Evolutionary conservation across 805 yeast species (phyloP).

Genomic region (Metschnikowia anglica): DNA sequence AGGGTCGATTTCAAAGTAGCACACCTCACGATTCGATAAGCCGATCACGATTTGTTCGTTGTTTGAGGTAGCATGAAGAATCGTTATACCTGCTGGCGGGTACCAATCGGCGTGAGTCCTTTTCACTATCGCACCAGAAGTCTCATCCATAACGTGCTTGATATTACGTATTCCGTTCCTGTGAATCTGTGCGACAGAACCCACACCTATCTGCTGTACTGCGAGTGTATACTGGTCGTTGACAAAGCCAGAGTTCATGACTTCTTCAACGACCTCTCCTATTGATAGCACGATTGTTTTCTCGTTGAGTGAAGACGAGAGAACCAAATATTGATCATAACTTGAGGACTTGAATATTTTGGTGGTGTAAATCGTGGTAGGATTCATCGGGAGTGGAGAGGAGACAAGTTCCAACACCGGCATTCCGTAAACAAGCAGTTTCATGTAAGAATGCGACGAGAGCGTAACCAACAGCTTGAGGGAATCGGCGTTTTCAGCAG

Average conservation of each 20-base stretch:
- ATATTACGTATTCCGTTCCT: slow-evolving; percentile 64
- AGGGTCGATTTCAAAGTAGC: slow-evolving; percentile 77
- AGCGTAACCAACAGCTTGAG: slow-evolving; percentile 28
- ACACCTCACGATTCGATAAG: slow-evolving; percentile 68
- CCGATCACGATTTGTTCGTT: slow-evolving; percentile 68
- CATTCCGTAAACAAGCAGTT: slow-evolving; percentile 55
- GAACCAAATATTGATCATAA: slow-evolving; percentile 62
- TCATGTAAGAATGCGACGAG: slow-evolving; percentile 47
- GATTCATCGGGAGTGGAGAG: slow-evolving; percentile 68
- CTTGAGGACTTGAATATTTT: slow-evolving; percentile 44
- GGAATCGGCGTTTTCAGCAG: slow-evolving; percentile 19
- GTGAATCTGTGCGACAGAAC: slow-evolving; percentile 71
- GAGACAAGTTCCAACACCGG: slow-evolving; percentile 62
- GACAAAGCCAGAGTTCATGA: slow-evolving; percentile 62
- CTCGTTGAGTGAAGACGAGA: slow-evolving; percentile 54
- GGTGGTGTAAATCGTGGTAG: slow-evolving; percentile 66
- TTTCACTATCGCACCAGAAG: slow-evolving; percentile 7
- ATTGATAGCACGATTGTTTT: slow-evolving; percentile 72
- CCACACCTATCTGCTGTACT: slow-evolving; percentile 64
- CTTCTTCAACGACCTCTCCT: slow-evolving; percentile 79
- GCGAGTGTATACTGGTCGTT: slow-evolving; percentile 59
- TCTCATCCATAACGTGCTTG: slow-evolving; percentile 17
- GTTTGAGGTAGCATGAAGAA: slow-evolving; percentile 62
- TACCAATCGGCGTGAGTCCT: slow-evolving; percentile 57
- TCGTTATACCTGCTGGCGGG: slow-evolving; percentile 74